These are phyloP conservation scores for Saturnispora halmiae DNA, from an alignment of 805 yeast species.

Conservation along the genomic window DNA sequence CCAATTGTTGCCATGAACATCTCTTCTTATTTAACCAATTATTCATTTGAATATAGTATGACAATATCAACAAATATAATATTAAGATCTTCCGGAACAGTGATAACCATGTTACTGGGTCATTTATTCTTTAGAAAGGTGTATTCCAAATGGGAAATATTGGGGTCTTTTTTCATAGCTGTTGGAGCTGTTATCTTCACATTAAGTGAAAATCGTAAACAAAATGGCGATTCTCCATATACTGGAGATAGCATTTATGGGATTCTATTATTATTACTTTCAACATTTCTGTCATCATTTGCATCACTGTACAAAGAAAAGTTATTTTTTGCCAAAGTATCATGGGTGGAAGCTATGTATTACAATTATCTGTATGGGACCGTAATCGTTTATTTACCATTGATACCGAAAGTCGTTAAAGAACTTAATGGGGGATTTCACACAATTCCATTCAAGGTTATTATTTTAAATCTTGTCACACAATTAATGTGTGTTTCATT, in stretches of 20 bases:
- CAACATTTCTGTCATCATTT: conserved; percentile 31
- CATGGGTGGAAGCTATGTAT: conserved; percentile 60
- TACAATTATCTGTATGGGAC: conserved; percentile 50
- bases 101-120: conserved; percentile 53
- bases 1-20: conserved; percentile 43
- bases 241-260: conserved; percentile 10
- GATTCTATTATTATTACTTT: conserved; percentile 9
- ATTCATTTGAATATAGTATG: conserved; percentile 46
- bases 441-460: background rate
- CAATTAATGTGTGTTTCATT: conserved; percentile 60
- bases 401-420: conserved; percentile 20
- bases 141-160: conserved; percentile 38
- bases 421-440: conserved; percentile 14
- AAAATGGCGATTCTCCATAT: no score
- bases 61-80: conserved; percentile 62
- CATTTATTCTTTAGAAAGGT: conserved; percentile 34
- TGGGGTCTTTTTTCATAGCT: conserved; percentile 43
- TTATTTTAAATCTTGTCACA: conserved; percentile 38
- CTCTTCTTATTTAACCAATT: conserved; percentile 46
- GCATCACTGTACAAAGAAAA: conserved; percentile 39
- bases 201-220: no score
- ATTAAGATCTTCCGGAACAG: conserved; percentile 55
- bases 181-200: conserved; percentile 44
- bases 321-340: conserved; percentile 29
- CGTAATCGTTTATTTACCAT: conserved; percentile 41